A percentile compares a stretch with the other conserved stretches of the same genome.
phyloP scores from a whole-genome alignment of 1,139 yeast genomes.

The Candida sp. region DNA sequence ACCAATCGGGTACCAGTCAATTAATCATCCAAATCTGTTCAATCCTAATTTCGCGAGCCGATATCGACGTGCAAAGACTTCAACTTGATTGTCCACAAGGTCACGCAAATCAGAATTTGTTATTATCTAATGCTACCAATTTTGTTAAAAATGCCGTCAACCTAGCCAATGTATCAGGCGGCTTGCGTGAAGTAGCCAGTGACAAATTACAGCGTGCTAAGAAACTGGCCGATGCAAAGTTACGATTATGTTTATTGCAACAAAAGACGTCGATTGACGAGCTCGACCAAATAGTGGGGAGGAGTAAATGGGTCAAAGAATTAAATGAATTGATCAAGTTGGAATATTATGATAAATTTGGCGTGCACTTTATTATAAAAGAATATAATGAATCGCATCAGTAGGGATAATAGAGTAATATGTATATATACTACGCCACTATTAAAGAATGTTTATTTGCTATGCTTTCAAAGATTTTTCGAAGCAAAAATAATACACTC shows the following conservation, averaged over 20 bases:
- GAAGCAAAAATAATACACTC: too few relatives aligned
- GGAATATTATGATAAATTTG: conserved; percentile 26
- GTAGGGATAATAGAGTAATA: background rate
- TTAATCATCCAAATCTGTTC: conserved; percentile 40
- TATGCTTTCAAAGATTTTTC: too few relatives aligned
- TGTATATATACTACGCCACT: background rate
- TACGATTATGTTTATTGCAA: conserved; percentile 45
- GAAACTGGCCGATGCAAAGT: conserved; percentile 41
- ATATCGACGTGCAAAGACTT: conserved; percentile 50
- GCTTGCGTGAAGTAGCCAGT: conserved; percentile 43
- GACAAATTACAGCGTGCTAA: conserved; percentile 44
- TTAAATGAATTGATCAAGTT: conserved; percentile 20
- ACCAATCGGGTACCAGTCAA: conserved; percentile 27
- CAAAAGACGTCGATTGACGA: conserved; percentile 30
- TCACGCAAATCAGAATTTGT: conserved; percentile 20
- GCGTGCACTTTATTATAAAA: conserved; percentile 11
- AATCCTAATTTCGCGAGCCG: conserved; percentile 47
- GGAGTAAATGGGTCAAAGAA: conserved; percentile 29
- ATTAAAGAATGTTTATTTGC: too few relatives aligned
- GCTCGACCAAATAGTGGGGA: conserved; percentile 35
- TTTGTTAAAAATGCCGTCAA: conserved; percentile 46
- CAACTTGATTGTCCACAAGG: conserved; percentile 30
- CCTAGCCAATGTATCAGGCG: conserved; percentile 46
- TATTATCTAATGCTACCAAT: conserved; percentile 36
- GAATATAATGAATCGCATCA: background rate